Base-by-base conservation (phyloP, 2,329 filamentous ascomycete genomes). In the Fusarium sp. region DNA sequence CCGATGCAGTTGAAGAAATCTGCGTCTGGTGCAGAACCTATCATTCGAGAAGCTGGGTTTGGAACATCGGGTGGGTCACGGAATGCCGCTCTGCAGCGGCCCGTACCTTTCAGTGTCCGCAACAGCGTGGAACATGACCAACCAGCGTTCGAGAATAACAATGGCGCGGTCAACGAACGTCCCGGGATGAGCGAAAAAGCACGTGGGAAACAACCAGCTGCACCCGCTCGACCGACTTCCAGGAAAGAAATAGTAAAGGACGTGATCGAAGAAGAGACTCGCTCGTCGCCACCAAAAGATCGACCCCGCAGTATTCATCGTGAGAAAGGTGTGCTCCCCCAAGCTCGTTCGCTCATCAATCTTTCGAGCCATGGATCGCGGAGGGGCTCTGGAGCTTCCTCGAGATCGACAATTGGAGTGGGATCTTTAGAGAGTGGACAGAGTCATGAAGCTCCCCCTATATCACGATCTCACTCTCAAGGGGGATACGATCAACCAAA, bases 121-220 rank as follows among this genome's bases (percentile, higher is more conserved):
- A 51, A 54, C 23, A 28, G 52, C 14, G 36, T 65, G 44, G 65
- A 66, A 24, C 42, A 56, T 21, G 42, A 42, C 43, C 46, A 48
- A 19, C 30, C 39, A 6, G 40, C 23, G 12, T 53, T 42, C 23
- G 61, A 48, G 30, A 57, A 40, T 6, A 58, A 44, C 24, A 62
- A 57, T 24, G 61, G 56, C 17, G 52, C 51, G 42, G 14, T 38
- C 4, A 48, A 58, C 12, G 62, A 61, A 24, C 56, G 42, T 17
- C 62, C 48, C 34, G 26, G 42, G n/a, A 69, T 77, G 54, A 84
- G 81, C 64, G 76, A 79, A 17, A 86, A 85, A 68, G 80, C 82
- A 21, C 78, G 80, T 12, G 85, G 83, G 4, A 87, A 87, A 63
- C 81, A 79, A 46, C 82, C 83, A 11, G 77, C 68, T 7, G 67